A percentile compares a stretch with the other conserved stretches of the same genome.
These are phyloP conservation scores for bread wheat (Triticum aestivum) DNA, from an alignment of 176 grass and related monocot genomes.

Conservation along the genomic window IWGSC_CS_RefSeq_v2.1 NC_057796.1:242413609-242414108, in stretches of 20 bases:
- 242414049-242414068: conserved; percentile 23
- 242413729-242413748: not conserved
- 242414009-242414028: not conserved
- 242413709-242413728: not conserved
- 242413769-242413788: not conserved
- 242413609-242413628: too few species aligned
- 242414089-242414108: too few species aligned
- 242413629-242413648: too few species aligned
- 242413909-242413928: not conserved
- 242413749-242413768: not conserved
- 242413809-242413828: not conserved
- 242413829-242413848: not conserved
- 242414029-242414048: conserved; percentile 22
- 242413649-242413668: too few species aligned
- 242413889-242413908: not conserved
- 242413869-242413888: not conserved
- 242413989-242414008: not conserved
- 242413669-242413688: not conserved
- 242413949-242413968: not conserved
- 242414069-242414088: conserved; percentile 18
- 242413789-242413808: not conserved
- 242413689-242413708: conserved; percentile 6
- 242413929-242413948: not conserved
- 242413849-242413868: not conserved
- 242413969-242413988: not conserved